phyloP scores from a whole-genome alignment of 495 filamentous ascomycete genomes.

The Penicillium desertorum region DNA sequence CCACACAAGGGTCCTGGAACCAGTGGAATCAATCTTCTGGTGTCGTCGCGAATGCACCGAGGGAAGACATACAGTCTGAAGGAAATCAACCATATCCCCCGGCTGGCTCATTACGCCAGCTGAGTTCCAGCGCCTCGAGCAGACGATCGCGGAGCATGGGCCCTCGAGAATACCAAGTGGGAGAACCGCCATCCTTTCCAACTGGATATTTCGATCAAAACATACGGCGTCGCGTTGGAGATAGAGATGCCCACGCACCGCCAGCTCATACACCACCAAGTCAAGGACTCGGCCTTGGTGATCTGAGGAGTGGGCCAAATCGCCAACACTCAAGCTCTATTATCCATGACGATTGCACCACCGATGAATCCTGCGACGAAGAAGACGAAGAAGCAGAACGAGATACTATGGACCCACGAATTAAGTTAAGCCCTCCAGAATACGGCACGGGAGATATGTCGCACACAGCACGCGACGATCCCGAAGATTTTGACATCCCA shows the following conservation, averaged over 20 bases:
- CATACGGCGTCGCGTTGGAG: constrained; percentile 26
- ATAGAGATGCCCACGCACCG: constrained; percentile 11
- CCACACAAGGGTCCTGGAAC: constrained; percentile 47
- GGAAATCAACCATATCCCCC: constrained; percentile 16
- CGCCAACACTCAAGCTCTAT: background rate
- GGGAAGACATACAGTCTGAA: background rate
- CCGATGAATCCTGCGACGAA: constrained; percentile 31
- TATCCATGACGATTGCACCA: constrained; percentile 10
- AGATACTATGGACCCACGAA: constrained; percentile 18
- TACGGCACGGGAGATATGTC: constrained; percentile 15
- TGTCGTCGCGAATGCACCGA: constrained; percentile 16
- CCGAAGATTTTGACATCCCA: constrained; percentile 25
- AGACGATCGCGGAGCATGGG: constrained; percentile 11
- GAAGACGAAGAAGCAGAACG: constrained; percentile 19
- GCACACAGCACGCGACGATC: constrained; percentile 11
- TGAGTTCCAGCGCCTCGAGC: background rate
- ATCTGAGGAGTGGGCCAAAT: background rate
- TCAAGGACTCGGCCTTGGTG: constrained; percentile 18
- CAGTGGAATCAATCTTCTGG: constrained; percentile 33
- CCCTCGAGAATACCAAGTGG: constrained; percentile 9
- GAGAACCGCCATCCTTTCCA: constrained; percentile 28
- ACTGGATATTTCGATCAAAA: constrained; percentile 43
- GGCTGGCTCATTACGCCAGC: constrained; percentile 6
- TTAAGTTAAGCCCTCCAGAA: constrained; percentile 3
- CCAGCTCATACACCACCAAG: constrained; percentile 10